Conservation (phyloP, 179 eudicot species). For the Pouteria campechiana region DNA sequence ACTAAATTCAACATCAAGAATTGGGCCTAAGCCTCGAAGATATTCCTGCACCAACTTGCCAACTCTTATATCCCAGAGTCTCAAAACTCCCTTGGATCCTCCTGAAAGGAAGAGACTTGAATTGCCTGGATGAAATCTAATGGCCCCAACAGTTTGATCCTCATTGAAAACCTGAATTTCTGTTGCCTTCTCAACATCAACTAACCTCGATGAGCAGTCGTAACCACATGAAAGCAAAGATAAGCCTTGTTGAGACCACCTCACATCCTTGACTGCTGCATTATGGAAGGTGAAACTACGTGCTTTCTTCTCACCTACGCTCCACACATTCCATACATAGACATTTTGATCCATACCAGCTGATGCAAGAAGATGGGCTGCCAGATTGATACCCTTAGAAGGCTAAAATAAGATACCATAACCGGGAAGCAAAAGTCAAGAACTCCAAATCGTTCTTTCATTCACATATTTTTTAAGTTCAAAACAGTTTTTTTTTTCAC, state of each 20-base stretch:
- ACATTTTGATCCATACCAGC: constrained; percentile 82
- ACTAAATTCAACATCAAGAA: constrained; percentile 83
- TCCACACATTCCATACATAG: constrained; percentile 88
- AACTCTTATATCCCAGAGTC: constrained; percentile 77
- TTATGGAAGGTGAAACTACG: constrained; percentile 45
- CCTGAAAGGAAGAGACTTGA: constrained; percentile 80
- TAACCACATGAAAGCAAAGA: constrained; percentile 84
- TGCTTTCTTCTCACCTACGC: constrained; percentile 45
- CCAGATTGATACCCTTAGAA: constrained; percentile 24
- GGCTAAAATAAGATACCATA: constrained; percentile 4
- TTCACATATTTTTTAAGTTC: no score
- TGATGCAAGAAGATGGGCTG: constrained; percentile 99
- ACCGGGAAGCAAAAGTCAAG: background rate
- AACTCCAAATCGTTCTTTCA: background rate
- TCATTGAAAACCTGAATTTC: constrained; percentile 68
- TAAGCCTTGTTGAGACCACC: constrained; percentile 71
- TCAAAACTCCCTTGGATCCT: constrained; percentile 69
- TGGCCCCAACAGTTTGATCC: constrained; percentile 67
- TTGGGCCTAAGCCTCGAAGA: constrained; percentile 50
- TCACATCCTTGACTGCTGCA: constrained; percentile 87
- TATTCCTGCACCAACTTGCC: constrained; percentile 62
- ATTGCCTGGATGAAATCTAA: constrained; percentile 74
- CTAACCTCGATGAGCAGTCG: constrained; percentile 62
- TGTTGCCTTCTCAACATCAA: constrained; percentile 69
- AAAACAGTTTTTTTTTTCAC: no score